phyloP scores from a whole-genome alignment of 352 stramenopile genomes.

The Stephanocyclus meneghinianus region DNA sequence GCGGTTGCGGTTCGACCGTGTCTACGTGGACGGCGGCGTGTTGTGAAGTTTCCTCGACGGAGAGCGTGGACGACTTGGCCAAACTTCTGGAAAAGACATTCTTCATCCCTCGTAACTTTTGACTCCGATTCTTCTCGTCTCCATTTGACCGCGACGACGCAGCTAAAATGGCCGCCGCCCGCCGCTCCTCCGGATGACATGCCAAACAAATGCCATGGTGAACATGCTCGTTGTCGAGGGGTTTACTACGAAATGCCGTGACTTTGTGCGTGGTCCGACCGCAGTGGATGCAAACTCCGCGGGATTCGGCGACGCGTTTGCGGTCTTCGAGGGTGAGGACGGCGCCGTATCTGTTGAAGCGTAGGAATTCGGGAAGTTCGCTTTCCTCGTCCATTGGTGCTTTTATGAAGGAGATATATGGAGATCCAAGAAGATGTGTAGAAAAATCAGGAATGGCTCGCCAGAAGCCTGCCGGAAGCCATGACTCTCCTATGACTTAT shows the following conservation, averaged over 20 bases:
- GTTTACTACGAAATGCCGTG: conserved; percentile 29
- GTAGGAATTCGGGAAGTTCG: conserved; percentile 39
- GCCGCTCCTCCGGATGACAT: conserved; percentile 34
- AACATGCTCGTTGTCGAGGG: conserved; percentile 51
- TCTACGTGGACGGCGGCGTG: neutral
- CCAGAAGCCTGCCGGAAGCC: too few species aligned
- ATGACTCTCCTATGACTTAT: too few species aligned
- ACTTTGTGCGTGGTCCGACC: conserved; percentile 54
- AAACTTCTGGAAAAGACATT: neutral
- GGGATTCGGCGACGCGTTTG: conserved; percentile 40
- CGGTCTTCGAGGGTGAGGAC: conserved; percentile 46
- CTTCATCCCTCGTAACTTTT: neutral
- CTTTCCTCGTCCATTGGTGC: neutral
- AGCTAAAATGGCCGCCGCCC: neutral
- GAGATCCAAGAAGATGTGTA: too few species aligned
- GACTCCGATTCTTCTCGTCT: neutral
- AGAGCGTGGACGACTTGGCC: too few species aligned
- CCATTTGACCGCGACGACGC: neutral
- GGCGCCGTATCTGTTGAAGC: conserved; percentile 42
- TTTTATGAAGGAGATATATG: neutral
- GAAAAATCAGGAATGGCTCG: too few species aligned
- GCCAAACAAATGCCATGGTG: conserved; percentile 53
- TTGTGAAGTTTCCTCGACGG: too few species aligned
- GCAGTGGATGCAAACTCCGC: conserved; percentile 55
- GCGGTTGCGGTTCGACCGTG: neutral